Conservation (phyloP, 805 yeast species). For the Metschnikowia reukaufii region DNA sequence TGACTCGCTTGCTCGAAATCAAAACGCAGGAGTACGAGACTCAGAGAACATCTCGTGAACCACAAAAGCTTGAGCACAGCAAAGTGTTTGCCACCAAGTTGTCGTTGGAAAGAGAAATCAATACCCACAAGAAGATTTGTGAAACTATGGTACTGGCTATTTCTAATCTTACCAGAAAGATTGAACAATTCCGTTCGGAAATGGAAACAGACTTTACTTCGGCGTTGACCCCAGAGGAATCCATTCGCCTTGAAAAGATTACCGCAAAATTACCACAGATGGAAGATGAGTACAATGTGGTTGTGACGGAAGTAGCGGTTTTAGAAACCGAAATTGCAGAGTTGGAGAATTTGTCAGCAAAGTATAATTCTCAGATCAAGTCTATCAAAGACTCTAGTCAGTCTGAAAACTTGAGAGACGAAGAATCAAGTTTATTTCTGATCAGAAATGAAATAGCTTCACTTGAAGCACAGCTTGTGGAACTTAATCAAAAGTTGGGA, state of each 20-base stretch:
- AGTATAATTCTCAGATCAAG: slow-evolving; percentile 12
- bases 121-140: slow-evolving; percentile 32
- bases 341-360: slow-evolving; percentile 11
- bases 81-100: slow-evolving; percentile 42
- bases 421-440: slow-evolving; percentile 27
- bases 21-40: slow-evolving; percentile 45
- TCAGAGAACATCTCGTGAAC: slow-evolving; percentile 42
- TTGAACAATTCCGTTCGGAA: slow-evolving; percentile 49
- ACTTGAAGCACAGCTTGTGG: slow-evolving; percentile 24
- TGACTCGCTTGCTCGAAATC: slow-evolving; percentile 44
- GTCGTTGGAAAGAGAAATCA: slow-evolving; percentile 45
- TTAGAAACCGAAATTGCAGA: slow-evolving; percentile 45
- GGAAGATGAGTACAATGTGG: slow-evolving; percentile 41
- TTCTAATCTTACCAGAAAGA: slow-evolving; percentile 28
- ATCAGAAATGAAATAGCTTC: slow-evolving; percentile 28
- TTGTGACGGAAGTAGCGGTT: slow-evolving; percentile 41
- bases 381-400: slow-evolving; percentile 9
- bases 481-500: slow-evolving; percentile 24
- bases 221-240: slow-evolving; percentile 52
- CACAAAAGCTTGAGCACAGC: slow-evolving; percentile 42
- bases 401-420: slow-evolving; percentile 1
- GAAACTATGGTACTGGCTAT: slow-evolving; percentile 25
- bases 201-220: slow-evolving; percentile 52
- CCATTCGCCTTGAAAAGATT: slow-evolving; percentile 36
- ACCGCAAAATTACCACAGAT: slow-evolving; percentile 33